These are phyloP conservation scores for Neoscytalidium dimidiatum DNA, from an alignment of 2,329 filamentous ascomycete species.

Conservation along the genomic window DNA sequence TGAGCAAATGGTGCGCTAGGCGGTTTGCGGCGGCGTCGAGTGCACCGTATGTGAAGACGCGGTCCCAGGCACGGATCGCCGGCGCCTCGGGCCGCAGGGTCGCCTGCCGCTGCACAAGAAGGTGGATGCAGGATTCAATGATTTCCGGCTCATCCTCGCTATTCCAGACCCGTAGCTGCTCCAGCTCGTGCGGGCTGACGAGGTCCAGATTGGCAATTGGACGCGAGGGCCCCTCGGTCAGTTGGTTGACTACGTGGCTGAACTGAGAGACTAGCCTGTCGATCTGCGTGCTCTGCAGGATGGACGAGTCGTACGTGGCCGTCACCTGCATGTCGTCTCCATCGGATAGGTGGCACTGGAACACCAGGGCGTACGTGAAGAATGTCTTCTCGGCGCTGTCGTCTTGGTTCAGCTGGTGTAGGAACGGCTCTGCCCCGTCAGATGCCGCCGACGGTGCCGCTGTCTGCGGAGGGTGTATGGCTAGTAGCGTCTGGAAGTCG, in stretches of 20 bases:
- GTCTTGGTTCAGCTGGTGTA: not conserved
- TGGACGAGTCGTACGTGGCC: not conserved
- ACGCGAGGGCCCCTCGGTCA: not conserved
- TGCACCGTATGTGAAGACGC: not conserved
- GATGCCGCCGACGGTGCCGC: not conserved
- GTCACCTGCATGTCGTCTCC: not conserved
- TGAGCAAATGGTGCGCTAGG: not conserved
- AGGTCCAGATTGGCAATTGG: not conserved
- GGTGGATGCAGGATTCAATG: conserved; percentile 51
- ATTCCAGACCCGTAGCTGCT: not conserved
- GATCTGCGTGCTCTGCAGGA: not conserved
- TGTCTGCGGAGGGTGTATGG: conserved; percentile 44
- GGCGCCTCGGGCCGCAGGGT: not conserved
- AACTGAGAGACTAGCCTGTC: conserved; percentile 14
- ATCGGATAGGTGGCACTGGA: not conserved
- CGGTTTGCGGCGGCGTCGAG: not conserved
- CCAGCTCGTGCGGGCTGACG: not conserved
- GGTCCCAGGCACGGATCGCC: not conserved
- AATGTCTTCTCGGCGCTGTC: not conserved
- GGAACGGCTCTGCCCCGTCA: not conserved
- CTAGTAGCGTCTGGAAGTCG: conserved; percentile 53
- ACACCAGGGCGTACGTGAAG: not conserved
- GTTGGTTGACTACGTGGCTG: conserved; percentile 4
- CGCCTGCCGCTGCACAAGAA: not conserved
- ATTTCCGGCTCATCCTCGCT: conserved; percentile 7